Conservation (phyloP, 2,329 filamentous ascomycete species). For the Fusarium protoensiforme region DNA sequence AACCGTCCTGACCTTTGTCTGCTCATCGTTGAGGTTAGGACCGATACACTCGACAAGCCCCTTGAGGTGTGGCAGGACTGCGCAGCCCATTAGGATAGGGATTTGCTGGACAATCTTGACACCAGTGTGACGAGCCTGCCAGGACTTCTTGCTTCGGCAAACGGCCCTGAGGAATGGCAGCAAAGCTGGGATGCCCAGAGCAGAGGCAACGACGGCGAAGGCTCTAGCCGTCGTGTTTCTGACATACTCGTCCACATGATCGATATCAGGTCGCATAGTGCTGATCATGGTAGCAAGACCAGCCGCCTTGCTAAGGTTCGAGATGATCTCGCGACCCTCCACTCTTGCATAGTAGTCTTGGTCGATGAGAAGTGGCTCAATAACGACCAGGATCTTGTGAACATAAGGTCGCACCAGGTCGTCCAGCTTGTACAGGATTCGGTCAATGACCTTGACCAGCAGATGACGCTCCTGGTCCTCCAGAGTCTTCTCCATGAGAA, state of each 20-base stretch:
- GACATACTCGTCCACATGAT: slow-evolving; percentile 98
- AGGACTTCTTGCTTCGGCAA: slow-evolving; percentile 98
- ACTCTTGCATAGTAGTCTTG: slow-evolving; percentile 99
- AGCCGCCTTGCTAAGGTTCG: slow-evolving; percentile 95
- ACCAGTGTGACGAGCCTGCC: slow-evolving; percentile 97
- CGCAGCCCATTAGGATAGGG: slow-evolving; percentile 98
- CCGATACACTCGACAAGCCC: slow-evolving; percentile 96
- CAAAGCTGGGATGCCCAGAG: slow-evolving; percentile 93
- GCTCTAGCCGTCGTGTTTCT: slow-evolving; percentile 97
- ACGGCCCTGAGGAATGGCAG: slow-evolving; percentile 95
- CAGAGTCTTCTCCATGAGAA: slow-evolving; percentile 97
- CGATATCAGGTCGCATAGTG: slow-evolving; percentile 98
- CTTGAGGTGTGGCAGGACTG: slow-evolving; percentile 93
- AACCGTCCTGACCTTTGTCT: slow-evolving; percentile 96
- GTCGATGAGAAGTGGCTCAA: slow-evolving; percentile 98
- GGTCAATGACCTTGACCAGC: slow-evolving; percentile 98
- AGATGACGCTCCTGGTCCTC: slow-evolving; percentile 98
- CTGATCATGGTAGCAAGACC: slow-evolving; percentile 99
- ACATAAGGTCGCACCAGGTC: slow-evolving; percentile 96
- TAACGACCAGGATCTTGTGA: slow-evolving; percentile 98
- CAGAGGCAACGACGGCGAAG: slow-evolving; percentile 96
- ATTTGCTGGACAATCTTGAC: slow-evolving; percentile 99
- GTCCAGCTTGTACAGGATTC: slow-evolving; percentile 97
- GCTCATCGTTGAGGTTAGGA: slow-evolving; percentile 95
- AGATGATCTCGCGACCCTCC: slow-evolving; percentile 98